Conservation (phyloP, 2,329 filamentous ascomycete species). For the Alternaria longipes region DNA sequence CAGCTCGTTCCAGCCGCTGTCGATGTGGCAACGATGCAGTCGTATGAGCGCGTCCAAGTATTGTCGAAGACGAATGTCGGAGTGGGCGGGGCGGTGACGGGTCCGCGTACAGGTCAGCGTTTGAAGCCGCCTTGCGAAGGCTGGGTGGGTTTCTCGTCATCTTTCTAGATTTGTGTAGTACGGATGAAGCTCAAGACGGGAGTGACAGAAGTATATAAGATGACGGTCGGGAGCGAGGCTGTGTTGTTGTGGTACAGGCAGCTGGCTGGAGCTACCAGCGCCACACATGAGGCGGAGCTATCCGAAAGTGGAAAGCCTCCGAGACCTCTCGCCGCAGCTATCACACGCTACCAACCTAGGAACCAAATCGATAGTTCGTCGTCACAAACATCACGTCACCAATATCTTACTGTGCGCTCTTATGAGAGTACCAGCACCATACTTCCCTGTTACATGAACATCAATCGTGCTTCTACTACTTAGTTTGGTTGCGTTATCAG, state of each 20-base stretch:
- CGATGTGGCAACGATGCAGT: constrained; percentile 39
- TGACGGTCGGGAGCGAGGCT: constrained; percentile 5
- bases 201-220: not conserved
- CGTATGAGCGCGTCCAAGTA: constrained; percentile 44
- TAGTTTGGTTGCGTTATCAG: too few relatives aligned
- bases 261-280: constrained; percentile 10
- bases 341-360: not conserved
- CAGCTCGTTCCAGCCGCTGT: constrained; percentile 26
- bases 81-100: constrained; percentile 42
- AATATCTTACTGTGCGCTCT: not conserved
- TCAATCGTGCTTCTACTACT: too few relatives aligned
- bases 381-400: not conserved
- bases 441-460: too few relatives aligned
- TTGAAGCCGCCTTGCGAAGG: constrained; percentile 49
- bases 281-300: constrained; percentile 24
- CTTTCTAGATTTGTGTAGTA: constrained; percentile 1
- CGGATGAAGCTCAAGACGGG: not conserved
- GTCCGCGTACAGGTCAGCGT: constrained; percentile 50
- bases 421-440: not conserved
- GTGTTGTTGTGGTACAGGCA: constrained; percentile 9
- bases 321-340: constrained; percentile 12
- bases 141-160: constrained; percentile 52
- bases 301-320: constrained; percentile 18
- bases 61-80: constrained; percentile 37
- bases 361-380: not conserved